Conservation (phyloP, 2,329 filamentous ascomycete genomes). For the Davidsoniella eucalypti region DNA sequence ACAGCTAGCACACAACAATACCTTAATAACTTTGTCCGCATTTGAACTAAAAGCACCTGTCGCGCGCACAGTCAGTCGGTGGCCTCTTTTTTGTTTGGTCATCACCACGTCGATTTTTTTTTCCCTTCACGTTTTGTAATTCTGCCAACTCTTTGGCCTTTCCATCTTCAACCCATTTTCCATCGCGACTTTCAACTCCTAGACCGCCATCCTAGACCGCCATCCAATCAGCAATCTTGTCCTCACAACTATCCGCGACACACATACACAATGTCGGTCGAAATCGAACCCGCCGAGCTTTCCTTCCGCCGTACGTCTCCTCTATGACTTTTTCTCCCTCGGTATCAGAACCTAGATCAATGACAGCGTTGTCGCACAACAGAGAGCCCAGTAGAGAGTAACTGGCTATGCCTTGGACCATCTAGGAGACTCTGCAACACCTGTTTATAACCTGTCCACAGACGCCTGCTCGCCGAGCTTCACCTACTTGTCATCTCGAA, state of each 20-base stretch:
- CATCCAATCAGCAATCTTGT: not conserved
- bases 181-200: not conserved
- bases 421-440: not conserved
- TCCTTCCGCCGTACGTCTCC: conserved; percentile 69
- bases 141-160: not conserved
- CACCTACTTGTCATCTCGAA: too few relatives aligned
- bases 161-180: not conserved
- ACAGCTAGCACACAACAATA: too few relatives aligned
- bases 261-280: conserved; percentile 62
- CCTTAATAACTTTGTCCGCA: too few relatives aligned
- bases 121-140: conserved; percentile 6
- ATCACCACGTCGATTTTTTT: conserved; percentile 5
- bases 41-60: too few relatives aligned
- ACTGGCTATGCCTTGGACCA: too few relatives aligned
- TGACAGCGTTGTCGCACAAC: conserved; percentile 2
- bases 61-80: not conserved
- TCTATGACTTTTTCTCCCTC: conserved; percentile 3
- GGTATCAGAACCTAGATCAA: not conserved
- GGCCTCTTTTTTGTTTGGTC: conserved; percentile 12
- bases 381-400: not conserved
- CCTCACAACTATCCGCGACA: conserved; percentile 2
- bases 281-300: conserved; percentile 81
- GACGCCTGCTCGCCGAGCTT: not conserved
- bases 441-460: conserved; percentile 11
- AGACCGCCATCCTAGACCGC: not conserved